phyloP scores from a whole-genome alignment of 1,284 basidiomycete genomes.

The Ustilago hordei region DNA sequence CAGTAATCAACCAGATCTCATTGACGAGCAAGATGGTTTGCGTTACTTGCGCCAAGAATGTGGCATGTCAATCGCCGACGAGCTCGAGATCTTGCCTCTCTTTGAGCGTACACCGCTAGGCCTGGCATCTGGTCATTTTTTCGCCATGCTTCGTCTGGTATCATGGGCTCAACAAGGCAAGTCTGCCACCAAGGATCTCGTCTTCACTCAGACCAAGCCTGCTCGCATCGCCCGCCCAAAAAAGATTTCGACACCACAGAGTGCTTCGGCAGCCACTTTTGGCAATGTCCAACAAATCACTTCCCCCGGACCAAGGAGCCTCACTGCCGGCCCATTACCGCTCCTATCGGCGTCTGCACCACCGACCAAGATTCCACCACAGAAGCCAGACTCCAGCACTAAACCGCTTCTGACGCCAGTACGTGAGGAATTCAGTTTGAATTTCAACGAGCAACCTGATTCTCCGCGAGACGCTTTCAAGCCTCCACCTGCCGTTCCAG shows the following conservation, averaged over 20 bases:
- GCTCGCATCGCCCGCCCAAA: conserved; percentile 36
- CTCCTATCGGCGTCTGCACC: conserved; percentile 12
- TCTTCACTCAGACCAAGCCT: conserved; percentile 66
- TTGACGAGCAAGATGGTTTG: conserved; percentile 67
- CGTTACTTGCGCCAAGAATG: conserved; percentile 64
- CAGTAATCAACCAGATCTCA: conserved; percentile 57
- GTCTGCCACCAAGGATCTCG: conserved; percentile 43
- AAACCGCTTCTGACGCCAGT: conserved; percentile 50
- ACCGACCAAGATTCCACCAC: conserved; percentile 20
- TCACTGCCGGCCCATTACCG: conserved; percentile 30
- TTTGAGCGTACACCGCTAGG: conserved; percentile 67
- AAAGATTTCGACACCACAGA: conserved; percentile 37
- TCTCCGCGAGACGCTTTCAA: conserved; percentile 15
- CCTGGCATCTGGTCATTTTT: conserved; percentile 64
- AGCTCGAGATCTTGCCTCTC: conserved; percentile 67
- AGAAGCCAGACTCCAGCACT: conserved; percentile 41
- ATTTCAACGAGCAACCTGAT: conserved; percentile 13
- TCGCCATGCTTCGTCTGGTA: conserved; percentile 65
- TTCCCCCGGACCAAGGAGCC: conserved; percentile 38
- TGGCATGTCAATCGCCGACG: conserved; percentile 61
- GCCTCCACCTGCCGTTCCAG: conserved; percentile 49
- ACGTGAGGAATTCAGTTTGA: conserved; percentile 32
- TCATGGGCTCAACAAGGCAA: conserved; percentile 67
- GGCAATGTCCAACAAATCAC: conserved; percentile 33
- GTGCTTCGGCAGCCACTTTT: conserved; percentile 40